A percentile compares a stretch with the other conserved stretches of the same genome.
Conservation (phyloP, 2,329 filamentous ascomycete species). For the Sclerotinia sclerotiorum region DNA sequence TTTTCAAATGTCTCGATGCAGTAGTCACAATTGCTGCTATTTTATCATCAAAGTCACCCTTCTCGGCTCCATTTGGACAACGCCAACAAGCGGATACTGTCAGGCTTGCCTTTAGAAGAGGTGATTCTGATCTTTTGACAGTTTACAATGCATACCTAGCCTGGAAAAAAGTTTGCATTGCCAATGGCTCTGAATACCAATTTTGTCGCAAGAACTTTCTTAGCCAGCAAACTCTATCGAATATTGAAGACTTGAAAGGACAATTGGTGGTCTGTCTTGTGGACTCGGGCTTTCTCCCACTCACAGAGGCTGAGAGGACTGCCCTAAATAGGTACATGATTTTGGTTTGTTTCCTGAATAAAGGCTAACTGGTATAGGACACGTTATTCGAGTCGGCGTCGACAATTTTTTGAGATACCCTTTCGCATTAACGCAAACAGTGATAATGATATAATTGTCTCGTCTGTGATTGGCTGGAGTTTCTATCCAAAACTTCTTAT, state of each 20-base stretch:
- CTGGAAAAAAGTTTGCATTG: slow-evolving; percentile 81
- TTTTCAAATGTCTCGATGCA: slow-evolving; percentile 91
- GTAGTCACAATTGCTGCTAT: slow-evolving; percentile 90
- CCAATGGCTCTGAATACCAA: slow-evolving; percentile 71
- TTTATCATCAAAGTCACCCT: slow-evolving; percentile 91
- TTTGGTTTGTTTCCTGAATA: background rate
- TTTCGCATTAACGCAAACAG: slow-evolving; percentile 72
- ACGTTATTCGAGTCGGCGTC: slow-evolving; percentile 65
- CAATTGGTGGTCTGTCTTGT: slow-evolving; percentile 83
- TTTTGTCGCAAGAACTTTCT: slow-evolving; percentile 96
- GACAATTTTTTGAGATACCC: slow-evolving; percentile 77
- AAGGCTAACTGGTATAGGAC: slow-evolving; percentile 40
- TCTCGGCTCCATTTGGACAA: slow-evolving; percentile 81
- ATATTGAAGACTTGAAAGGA: slow-evolving; percentile 93
- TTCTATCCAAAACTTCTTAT: slow-evolving; percentile 94
- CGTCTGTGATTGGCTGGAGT: slow-evolving; percentile 84
- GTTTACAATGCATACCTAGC: slow-evolving; percentile 89
- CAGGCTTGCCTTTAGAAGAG: slow-evolving; percentile 73
- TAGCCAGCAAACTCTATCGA: slow-evolving; percentile 80
- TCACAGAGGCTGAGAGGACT: slow-evolving; percentile 71
- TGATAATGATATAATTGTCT: slow-evolving; percentile 74
- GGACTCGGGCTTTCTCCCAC: slow-evolving; percentile 77
- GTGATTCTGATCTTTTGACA: slow-evolving; percentile 89
- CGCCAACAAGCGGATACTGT: slow-evolving; percentile 79
- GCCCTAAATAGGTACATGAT: slow-evolving; percentile 59